These are phyloP conservation scores for Diaporthe citriasiana DNA, from an alignment of 2,329 filamentous ascomycete genomes.

Conservation along the genomic window DNA sequence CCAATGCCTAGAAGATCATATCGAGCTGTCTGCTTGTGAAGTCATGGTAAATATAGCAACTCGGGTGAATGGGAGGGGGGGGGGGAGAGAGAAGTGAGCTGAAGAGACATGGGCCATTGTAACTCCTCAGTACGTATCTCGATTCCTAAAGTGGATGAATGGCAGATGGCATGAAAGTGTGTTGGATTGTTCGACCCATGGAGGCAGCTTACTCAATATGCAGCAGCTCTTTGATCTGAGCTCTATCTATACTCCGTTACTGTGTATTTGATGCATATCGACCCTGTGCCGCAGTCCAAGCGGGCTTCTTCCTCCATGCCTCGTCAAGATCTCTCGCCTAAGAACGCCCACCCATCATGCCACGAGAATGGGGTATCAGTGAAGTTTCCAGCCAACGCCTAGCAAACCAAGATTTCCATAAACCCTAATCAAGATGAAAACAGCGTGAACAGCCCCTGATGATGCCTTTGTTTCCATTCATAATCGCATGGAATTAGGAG, in stretches of 20 bases:
- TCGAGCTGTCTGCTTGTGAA: background rate
- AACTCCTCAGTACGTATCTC: background rate
- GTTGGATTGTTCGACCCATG: background rate
- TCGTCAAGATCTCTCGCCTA: background rate
- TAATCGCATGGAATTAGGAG: no score
- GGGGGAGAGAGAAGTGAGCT: no score
- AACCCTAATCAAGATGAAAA: background rate
- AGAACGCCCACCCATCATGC: constrained; percentile 5
- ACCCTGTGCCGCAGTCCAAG: background rate
- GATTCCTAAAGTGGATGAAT: background rate
- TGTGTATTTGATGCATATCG: background rate
- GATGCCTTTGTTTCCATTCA: background rate
- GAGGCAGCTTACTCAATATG: background rate
- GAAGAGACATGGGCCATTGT: background rate
- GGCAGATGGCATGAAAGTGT: background rate
- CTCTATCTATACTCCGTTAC: background rate
- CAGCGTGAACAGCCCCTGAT: background rate
- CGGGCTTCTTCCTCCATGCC: background rate
- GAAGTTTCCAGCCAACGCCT: constrained; percentile 28
- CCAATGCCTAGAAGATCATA: background rate
- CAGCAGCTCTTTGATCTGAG: background rate
- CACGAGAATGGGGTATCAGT: constrained; percentile 25
- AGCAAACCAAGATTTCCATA: background rate
- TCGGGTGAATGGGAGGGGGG: background rate
- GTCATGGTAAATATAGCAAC: no score